Percentiles rank a stretch among this genome's conserved stretches.
phyloP scores from a whole-genome alignment of 139 green algal species.

The Chlorella sp. region DNA sequence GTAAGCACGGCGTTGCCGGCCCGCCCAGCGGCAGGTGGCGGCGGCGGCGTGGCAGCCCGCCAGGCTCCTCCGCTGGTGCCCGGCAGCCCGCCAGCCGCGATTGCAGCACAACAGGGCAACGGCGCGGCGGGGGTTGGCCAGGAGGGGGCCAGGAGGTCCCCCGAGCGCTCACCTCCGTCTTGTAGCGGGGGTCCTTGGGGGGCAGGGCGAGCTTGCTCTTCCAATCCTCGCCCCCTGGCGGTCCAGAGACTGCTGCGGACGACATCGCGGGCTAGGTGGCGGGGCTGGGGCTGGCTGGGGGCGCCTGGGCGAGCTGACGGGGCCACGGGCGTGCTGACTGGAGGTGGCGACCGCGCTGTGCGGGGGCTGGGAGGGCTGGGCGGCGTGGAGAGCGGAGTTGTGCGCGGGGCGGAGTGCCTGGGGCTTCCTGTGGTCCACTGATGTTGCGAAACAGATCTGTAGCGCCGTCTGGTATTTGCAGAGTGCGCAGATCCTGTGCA shows the following conservation, averaged over 20 bases:
- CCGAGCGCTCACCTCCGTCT: slow-evolving; percentile 82
- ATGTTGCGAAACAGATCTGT: neutral
- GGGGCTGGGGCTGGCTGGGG: neutral
- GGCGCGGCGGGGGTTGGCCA: too few species aligned
- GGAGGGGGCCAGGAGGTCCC: too few species aligned
- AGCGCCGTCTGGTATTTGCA: neutral
- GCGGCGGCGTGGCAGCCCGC: neutral
- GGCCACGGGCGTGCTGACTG: too few species aligned
- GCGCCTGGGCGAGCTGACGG: neutral
- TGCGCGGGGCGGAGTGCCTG: too few species aligned
- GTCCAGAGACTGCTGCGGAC: neutral
- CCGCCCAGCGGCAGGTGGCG: neutral
- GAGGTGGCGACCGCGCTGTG: too few species aligned
- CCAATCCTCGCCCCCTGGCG: slow-evolving; percentile 69
- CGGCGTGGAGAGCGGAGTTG: too few species aligned
- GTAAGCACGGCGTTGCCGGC: too few species aligned
- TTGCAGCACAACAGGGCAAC: neutral
- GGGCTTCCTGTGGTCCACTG: neutral
- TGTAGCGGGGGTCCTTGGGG: slow-evolving; percentile 81
- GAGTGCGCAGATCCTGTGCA: neutral
- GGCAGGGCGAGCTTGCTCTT: slow-evolving; percentile 85
- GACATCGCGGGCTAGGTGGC: neutral
- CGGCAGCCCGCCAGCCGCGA: neutral
- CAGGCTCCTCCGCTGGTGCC: neutral
- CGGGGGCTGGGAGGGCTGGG: too few species aligned